Conservation (phyloP, 2,329 filamentous ascomycete species). For the Thielaviopsis punctulata region DNA sequence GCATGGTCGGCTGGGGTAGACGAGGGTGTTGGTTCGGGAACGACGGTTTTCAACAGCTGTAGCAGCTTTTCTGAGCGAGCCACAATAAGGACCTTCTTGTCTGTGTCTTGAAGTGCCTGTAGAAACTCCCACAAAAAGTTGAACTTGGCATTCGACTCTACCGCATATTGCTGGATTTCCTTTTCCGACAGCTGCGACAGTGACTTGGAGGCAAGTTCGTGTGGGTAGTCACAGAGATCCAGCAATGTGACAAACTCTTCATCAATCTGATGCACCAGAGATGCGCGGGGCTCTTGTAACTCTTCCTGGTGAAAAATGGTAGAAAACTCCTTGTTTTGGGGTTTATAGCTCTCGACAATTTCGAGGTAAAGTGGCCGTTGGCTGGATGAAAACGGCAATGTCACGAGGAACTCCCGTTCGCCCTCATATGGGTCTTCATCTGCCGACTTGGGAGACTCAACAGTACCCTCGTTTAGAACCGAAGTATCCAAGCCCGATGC, state of each 20-base stretch:
- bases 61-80: conserved; percentile 32
- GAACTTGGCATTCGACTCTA: conserved; percentile 42
- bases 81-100: conserved; percentile 35
- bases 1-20: conserved; percentile 19
- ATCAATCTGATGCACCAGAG: conserved; percentile 30
- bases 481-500: conserved; percentile 9
- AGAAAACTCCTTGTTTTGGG: conserved; percentile 29
- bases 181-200: conserved; percentile 22
- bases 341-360: conserved; percentile 26
- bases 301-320: conserved; percentile 24
- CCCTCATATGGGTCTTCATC: conserved; percentile 10
- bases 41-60: conserved; percentile 33
- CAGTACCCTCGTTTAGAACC: conserved; percentile 3
- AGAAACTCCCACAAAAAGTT: conserved; percentile 41
- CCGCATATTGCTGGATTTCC: conserved; percentile 33
- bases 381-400: conserved; percentile 38
- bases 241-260: conserved; percentile 32
- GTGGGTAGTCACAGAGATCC: conserved; percentile 40
- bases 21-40: conserved; percentile 24
- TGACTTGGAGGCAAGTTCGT: conserved; percentile 29
- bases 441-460: conserved; percentile 3
- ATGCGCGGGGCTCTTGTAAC: conserved; percentile 22
- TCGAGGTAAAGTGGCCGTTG: conserved; percentile 35
- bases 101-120: conserved; percentile 23
- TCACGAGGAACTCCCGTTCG: conserved; percentile 32